Conservation (phyloP, 1,284 basidiomycete genomes). For the Puccinia coronata region DNA sequence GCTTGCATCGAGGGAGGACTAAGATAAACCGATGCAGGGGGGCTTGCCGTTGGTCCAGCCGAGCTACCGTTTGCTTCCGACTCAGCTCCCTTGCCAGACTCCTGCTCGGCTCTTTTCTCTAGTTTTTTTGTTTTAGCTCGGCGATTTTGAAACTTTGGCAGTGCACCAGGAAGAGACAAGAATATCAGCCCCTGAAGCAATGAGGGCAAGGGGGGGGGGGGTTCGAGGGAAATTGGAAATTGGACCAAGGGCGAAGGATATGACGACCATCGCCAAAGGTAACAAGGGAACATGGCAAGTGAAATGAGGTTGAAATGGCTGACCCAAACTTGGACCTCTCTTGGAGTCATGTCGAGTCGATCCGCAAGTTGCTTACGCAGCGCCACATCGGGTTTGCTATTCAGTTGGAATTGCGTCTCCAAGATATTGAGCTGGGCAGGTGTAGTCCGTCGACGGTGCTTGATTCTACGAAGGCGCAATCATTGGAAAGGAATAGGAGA, state of each 20-base stretch:
- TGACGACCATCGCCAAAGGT: no score
- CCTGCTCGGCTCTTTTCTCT: constrained; percentile 49
- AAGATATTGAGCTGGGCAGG: constrained; percentile 64
- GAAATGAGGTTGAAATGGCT: constrained; percentile 29
- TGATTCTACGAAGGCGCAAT: constrained; percentile 53
- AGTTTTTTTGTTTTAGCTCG: constrained; percentile 58
- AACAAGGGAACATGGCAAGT: background rate
- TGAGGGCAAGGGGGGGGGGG: no score
- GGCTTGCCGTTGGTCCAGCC: constrained; percentile 17
- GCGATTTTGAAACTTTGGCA: constrained; percentile 58
- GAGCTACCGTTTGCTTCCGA: constrained; percentile 18
- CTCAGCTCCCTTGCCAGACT: constrained; percentile 22
- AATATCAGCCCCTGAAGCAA: no score
- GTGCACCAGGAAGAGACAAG: no score
- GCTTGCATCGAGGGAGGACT: constrained; percentile 16
- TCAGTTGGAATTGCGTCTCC: constrained; percentile 77
- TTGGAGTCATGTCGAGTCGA: constrained; percentile 82
- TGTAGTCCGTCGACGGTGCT: constrained; percentile 57
- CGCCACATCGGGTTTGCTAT: constrained; percentile 83
- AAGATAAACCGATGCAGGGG: constrained; percentile 47
- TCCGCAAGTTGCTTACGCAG: constrained; percentile 75
- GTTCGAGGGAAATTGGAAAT: no score
- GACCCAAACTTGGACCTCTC: constrained; percentile 80
- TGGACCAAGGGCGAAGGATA: no score
- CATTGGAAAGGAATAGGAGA: no score